These are phyloP conservation scores for Phylloporus rhodoxanthus DNA, from an alignment of 768 basidiomycete genomes.

Conservation along the genomic window DNA sequence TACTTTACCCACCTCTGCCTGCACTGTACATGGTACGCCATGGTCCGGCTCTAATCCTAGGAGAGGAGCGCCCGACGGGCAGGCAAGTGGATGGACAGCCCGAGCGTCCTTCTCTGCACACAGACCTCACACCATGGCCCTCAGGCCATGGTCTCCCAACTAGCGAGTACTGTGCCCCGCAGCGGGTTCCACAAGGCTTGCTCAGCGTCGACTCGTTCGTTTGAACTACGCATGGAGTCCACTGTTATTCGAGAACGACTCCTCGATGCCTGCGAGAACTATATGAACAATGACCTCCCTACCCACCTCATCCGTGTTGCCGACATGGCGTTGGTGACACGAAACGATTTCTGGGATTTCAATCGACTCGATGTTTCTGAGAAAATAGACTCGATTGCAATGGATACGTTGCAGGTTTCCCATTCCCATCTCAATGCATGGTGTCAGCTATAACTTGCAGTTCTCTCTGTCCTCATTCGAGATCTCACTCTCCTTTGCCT, in stretches of 20 bases:
- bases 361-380: background rate
- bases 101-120: too few species aligned
- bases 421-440: background rate
- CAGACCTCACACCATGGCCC: too few species aligned
- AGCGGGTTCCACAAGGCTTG: too few species aligned
- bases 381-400: background rate
- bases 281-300: constrained; percentile 2
- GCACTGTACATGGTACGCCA: too few species aligned
- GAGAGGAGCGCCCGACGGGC: too few species aligned
- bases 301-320: background rate
- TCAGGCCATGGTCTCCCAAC: too few species aligned
- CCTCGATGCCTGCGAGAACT: background rate
- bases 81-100: too few species aligned
- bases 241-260: background rate
- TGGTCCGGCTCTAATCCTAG: too few species aligned
- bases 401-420: background rate
- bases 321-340: background rate
- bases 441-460: background rate
- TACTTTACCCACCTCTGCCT: too few species aligned
- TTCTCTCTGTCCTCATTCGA: background rate
- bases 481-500: background rate
- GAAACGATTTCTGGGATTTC: background rate
- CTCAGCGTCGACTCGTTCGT: background rate
- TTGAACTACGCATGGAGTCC: background rate
- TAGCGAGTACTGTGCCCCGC: too few species aligned